Conservation (phyloP, 306 rosid species). For the Argentina anserina region DNA sequence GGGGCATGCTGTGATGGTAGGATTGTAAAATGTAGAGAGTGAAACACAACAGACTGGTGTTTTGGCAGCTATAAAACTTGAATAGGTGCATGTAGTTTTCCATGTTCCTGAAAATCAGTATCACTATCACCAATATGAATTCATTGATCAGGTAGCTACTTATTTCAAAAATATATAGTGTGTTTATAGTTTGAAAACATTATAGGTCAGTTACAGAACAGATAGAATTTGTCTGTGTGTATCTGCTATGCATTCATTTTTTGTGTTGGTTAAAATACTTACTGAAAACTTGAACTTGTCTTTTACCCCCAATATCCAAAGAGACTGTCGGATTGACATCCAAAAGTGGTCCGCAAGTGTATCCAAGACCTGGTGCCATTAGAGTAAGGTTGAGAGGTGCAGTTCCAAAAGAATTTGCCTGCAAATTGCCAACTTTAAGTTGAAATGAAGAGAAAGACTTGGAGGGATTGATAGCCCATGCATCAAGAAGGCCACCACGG, state of each 20-base stretch:
- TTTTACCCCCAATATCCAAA: slow-evolving; percentile 50
- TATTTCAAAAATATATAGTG: background rate
- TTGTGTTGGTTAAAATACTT: slow-evolving; percentile 32
- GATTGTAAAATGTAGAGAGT: slow-evolving; percentile 74
- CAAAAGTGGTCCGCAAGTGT: slow-evolving; percentile 59
- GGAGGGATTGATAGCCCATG: slow-evolving; percentile 44
- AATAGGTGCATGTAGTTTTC: slow-evolving; percentile 68
- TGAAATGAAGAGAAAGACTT: slow-evolving; percentile 62
- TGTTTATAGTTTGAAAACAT: background rate
- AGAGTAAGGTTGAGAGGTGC: slow-evolving; percentile 56
- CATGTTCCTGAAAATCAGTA: slow-evolving; percentile 59
- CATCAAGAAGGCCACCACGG: slow-evolving; percentile 59
- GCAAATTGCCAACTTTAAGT: slow-evolving; percentile 49
- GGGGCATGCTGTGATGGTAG: slow-evolving; percentile 55
- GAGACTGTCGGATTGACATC: slow-evolving; percentile 53
- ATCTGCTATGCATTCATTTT: too few relatives aligned
- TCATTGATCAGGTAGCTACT: background rate
- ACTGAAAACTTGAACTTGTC: slow-evolving; percentile 63
- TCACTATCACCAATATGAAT: background rate
- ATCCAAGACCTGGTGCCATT: slow-evolving; percentile 75
- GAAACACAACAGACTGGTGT: slow-evolving; percentile 69
- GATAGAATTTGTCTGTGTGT: background rate
- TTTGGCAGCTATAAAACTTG: slow-evolving; percentile 54
- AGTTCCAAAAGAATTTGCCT: slow-evolving; percentile 21
- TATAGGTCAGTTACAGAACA: background rate